Base-by-base conservation (phyloP, 2,329 filamentous ascomycete species). In the Fusarium clavum region DNA sequence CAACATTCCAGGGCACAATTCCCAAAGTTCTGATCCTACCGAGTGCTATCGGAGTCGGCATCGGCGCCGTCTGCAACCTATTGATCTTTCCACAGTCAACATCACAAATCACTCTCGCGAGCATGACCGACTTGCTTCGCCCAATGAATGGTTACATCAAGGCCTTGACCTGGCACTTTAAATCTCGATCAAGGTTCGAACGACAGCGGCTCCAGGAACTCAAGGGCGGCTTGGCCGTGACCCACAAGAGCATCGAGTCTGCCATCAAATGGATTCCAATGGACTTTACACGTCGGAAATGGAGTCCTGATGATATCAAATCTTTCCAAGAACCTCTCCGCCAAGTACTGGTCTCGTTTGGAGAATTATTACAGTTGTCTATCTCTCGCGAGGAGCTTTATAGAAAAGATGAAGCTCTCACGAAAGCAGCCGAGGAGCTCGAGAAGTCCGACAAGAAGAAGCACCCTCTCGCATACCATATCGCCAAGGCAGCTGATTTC, bases 251-350 rank as follows among this genome's bases (percentile, higher is more conserved):
- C 10, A 40, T 64, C 2, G 61, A 64, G 13, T 59, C 60, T 20
- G 52, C 60, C 1, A 29, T 65, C 40, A 64, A 64, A 22, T 64
- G 58, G 13, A 27, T 64, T 10, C 61, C 61, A 2, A 38, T 64
- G 40, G 61, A 64, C 32, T 64, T 64, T 10, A 64, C 61, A 2
- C 57, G 49, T 12, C 32, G 61, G 6, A 22, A 44, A 52, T 64
- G 60, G 60, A 65, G 60, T 6, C 61, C 61, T 1, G 61, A 43
- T 3, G 61, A 64, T 1, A 64, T 64, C 52, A 59, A 64, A 8
- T 51, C 61, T 12, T 59, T 64, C 1, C 61, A 65, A n/a, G 61
- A 64, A 9, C 52, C 45, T 13, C 11, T 64, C 5, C 52, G 61
- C 0, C 52, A 64, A 25, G 45, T 64, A 1, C 4, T 64, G 6